phyloP scores from a whole-genome alignment of 1,139 yeast genomes.

The Geotrichum cucujoidarum region DNA sequence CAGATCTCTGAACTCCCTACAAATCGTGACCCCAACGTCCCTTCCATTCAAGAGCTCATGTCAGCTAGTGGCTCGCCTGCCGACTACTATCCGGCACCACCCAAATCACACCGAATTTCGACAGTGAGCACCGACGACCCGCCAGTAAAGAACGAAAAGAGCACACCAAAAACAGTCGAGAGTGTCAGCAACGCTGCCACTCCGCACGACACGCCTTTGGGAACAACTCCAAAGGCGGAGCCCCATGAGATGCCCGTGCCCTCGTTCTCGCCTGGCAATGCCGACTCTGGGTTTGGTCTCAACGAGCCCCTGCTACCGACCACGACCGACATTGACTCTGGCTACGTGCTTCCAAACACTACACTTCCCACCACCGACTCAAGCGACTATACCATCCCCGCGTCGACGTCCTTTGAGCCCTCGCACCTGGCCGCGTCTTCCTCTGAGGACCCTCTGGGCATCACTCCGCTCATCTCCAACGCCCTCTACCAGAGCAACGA shows the following conservation, averaged over 20 bases:
- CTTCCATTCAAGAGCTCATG: slow-evolving; percentile 11
- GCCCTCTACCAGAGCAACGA: slow-evolving; percentile 10
- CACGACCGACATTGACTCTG: background rate
- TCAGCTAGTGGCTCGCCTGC: slow-evolving; percentile 4
- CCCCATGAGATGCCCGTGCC: background rate
- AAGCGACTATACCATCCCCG: background rate
- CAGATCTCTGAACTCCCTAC: slow-evolving; percentile 12
- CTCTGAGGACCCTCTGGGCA: background rate
- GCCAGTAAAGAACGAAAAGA: too few relatives aligned
- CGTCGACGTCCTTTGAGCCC: background rate
- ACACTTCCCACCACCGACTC: background rate
- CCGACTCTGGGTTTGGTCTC: background rate
- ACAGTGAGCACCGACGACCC: slow-evolving; percentile 1
- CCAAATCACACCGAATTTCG: slow-evolving; percentile 12
- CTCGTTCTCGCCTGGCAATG: too few relatives aligned
- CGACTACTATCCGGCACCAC: background rate
- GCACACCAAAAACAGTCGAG: background rate
- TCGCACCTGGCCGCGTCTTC: background rate
- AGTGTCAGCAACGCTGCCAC: slow-evolving; percentile 6
- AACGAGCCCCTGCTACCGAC: background rate
- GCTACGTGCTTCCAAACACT: background rate
- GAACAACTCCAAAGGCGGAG: background rate
- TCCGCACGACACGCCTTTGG: slow-evolving; percentile 8
- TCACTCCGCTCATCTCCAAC: slow-evolving; percentile 9
- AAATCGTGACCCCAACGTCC: background rate